phyloP scores from a whole-genome alignment of 179 eudicot species.

The Vitellaria paradoxa region DNA sequence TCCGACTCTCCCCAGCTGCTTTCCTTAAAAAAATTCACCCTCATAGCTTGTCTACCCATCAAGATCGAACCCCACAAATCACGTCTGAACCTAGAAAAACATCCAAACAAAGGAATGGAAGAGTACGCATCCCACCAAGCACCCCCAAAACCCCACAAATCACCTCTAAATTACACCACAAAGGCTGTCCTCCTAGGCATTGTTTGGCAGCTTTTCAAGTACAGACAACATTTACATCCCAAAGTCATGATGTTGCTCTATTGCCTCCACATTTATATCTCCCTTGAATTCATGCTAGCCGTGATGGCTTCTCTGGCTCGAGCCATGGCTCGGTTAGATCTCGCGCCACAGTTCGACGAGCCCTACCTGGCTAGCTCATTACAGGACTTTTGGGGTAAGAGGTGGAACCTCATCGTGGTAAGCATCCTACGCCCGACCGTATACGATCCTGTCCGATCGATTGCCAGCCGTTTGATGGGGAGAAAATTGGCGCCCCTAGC shows the following conservation, averaged over 20 bases:
- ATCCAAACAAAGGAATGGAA: background rate
- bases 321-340: constrained; percentile 32
- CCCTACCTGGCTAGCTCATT: constrained; percentile 55
- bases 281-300: constrained; percentile 43
- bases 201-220: constrained; percentile 25
- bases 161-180: background rate
- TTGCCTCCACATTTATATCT: constrained; percentile 44
- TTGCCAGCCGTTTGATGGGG: constrained; percentile 18
- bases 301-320: constrained; percentile 32
- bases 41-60: constrained; percentile 38
- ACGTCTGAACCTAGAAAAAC: background rate
- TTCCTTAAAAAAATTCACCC: constrained; percentile 18
- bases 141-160: constrained; percentile 7
- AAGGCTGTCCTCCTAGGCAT: constrained; percentile 24
- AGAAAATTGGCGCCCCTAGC: constrained; percentile 18
- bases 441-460: constrained; percentile 35
- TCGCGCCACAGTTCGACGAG: constrained; percentile 61
- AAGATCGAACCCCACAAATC: constrained; percentile 22
- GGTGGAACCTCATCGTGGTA: constrained; percentile 70
- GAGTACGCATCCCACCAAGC: background rate
- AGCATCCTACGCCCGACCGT: constrained; percentile 54
- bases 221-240: constrained; percentile 22
- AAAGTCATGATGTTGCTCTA: constrained; percentile 31
- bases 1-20: constrained; percentile 12
- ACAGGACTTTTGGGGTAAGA: constrained; percentile 71